Base-by-base conservation (phyloP, 805 yeast species). In the Yarrowia alimentaria region DNA sequence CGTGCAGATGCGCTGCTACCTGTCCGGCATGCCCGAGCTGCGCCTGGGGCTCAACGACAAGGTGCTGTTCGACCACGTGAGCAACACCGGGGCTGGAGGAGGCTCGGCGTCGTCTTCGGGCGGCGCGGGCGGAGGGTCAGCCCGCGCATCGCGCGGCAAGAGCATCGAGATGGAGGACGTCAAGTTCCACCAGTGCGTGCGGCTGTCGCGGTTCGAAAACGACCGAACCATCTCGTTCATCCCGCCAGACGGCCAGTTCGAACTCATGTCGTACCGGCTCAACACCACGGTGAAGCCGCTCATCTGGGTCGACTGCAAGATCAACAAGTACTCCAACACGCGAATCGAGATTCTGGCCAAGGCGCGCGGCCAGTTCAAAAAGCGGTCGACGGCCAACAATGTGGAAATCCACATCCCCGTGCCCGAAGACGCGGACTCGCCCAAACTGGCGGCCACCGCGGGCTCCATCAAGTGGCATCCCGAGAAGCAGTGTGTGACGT, bases 231-330 rank as follows among this genome's bases (percentile, higher is more conserved):
- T 90, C 24, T 78, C 81, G 21, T 90, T 89, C 63, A 78, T 84
- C 13, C 96, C 97, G 12, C 96, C 96, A 0, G 96, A 88, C 70
- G 96, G 96, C 0, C 79, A 78, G 57, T 87, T 86, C 62, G 78
- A 80, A 24, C 74, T 88, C 28, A 74, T 78, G 77, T 67, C 75
- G 7, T 78, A 78, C 62, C 68, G 83, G 38, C 53, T 60, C 19
- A 59, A 58, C 40, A 57, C 61, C 16, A 30, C 51, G 10, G 71
- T 73, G 68, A 73, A 73, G 56, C 81, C 82, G n/a, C 66, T 76
- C 51, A 74, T 78, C 55, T 62, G 69, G 51, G 76, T 78, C 31
- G 74, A 74, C 55, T 72, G 79, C 59, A 67, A 70, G 55, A 69
- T 75, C 13, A 71, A 70, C 52, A 66, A 73, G 30, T 76, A 72